A percentile compares a stretch with the other conserved stretches of the same genome.
phyloP scores from a whole-genome alignment of 257 asterid genomes.

The Misopates orontium region DNA sequence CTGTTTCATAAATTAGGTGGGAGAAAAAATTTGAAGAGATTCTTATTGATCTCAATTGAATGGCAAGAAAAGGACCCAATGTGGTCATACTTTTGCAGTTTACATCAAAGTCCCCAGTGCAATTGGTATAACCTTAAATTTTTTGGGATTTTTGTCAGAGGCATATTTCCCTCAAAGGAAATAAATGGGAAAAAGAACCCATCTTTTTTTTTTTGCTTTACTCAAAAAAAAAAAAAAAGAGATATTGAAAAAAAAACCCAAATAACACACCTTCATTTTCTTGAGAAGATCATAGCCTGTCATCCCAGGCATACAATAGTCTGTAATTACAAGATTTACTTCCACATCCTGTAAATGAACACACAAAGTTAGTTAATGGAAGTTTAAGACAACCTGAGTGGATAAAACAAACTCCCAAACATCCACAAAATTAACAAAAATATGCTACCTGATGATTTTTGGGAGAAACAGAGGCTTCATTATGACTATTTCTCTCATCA shows the following conservation, averaged over 20 bases:
- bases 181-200: background rate
- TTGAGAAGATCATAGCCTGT: conserved; percentile 66
- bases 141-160: conserved; percentile 27
- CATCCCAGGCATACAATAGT: conserved; percentile 71
- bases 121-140: conserved; percentile 25
- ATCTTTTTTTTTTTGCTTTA: background rate
- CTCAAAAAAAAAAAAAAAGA: background rate
- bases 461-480: conserved; percentile 39
- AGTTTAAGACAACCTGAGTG: too few relatives aligned
- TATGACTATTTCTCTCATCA: conserved; percentile 30
- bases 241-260: background rate
- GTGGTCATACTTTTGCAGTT: conserved; percentile 28
- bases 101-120: conserved; percentile 15
- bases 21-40: conserved; percentile 44
- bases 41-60: conserved; percentile 46
- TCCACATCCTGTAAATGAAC: conserved; percentile 43
- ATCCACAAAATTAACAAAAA: background rate
- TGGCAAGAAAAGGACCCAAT: conserved; percentile 43
- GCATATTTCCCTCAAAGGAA: conserved; percentile 16
- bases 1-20: conserved; percentile 36
- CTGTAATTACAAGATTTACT: conserved; percentile 57
- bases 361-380: too few relatives aligned
- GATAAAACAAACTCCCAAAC: background rate
- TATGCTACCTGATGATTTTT: conserved; percentile 41
- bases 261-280: conserved; percentile 52